Evolutionary conservation across 306 rosid species (phyloP).

Genomic region (Ceratonia siliqua): DNA sequence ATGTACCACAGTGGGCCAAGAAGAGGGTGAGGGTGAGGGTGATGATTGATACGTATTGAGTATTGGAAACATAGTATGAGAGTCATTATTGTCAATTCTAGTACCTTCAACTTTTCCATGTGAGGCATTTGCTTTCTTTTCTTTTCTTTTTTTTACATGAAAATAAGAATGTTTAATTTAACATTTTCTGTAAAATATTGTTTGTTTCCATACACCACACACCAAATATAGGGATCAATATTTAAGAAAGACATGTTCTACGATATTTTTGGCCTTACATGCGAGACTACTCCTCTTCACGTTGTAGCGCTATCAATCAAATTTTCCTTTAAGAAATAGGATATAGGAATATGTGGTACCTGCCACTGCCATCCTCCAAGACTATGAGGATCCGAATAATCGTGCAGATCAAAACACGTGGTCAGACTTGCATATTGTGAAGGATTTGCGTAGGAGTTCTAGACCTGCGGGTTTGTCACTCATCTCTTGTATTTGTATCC

Average conservation of each 20-base stretch:
- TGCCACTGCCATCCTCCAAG: conserved; percentile 85
- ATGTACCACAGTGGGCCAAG: too few relatives aligned
- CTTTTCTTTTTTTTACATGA: too few relatives aligned
- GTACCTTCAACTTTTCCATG: neutral
- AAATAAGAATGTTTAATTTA: too few relatives aligned
- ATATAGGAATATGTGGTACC: conserved; percentile 37
- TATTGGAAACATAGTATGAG: neutral
- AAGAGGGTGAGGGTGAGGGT: neutral
- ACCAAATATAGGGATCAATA: too few relatives aligned
- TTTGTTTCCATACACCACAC: too few relatives aligned
- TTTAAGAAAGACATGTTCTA: too few relatives aligned
- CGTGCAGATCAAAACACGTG: conserved; percentile 61
- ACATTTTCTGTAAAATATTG: neutral
- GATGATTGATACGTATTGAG: neutral
- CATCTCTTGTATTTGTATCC: conserved; percentile 48
- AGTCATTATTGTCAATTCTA: neutral
- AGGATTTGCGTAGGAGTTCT: conserved; percentile 52
- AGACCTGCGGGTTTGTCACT: conserved; percentile 41
- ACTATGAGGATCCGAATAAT: conserved; percentile 79
- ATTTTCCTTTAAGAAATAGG: neutral
- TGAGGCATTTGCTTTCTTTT: neutral
- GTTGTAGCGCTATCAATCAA: too few relatives aligned
- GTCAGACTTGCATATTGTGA: conserved; percentile 74
- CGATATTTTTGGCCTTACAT: too few relatives aligned
- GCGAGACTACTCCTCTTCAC: too few relatives aligned